Evolutionary conservation across 495 filamentous ascomycete species (phyloP), one percentile per base, ranked within the genome.

Genomic region (Massariosphaeria phaeospora): DNA sequence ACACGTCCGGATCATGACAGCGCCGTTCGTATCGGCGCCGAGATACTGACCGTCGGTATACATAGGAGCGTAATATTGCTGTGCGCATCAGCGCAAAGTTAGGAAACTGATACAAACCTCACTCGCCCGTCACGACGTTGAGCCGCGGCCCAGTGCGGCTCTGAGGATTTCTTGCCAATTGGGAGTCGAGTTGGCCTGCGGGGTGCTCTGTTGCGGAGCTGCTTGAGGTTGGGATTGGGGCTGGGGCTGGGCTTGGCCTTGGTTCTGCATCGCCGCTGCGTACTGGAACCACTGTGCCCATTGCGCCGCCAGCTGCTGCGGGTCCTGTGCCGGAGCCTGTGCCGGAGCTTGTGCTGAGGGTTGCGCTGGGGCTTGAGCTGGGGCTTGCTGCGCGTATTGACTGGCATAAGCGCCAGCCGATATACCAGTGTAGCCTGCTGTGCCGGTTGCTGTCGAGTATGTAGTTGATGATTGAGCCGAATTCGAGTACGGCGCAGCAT

Each of bases 351-450:
- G 26, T 31, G 36, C 38, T 30, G 36, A 17, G 29, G 21, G 26
- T 36, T 18, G 9, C 30, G 41, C 27, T 40, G 29, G 23, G 20
- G 20, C 11, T 30, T 29, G 12, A 5, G 48, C 20, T 40, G 18
- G 3, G 17, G 35, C 10, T 13, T 7, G 31, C 18, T 53, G 36
- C n/a, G 23, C 21, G 20, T 50, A 44, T 36, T 45, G 45, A 48
- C 54, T 60, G 33, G 35, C 15, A 25, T 53, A 54, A 9, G 55
- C 21, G 3, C 55, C 55, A n/a, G 53, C 44, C 13, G 55, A 48
- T 23, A 52, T 23, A 17, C 48, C 20, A 12, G 35, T 24, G 3
- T 26, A 2, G 26, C 24, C 34, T 7, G 26, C 18, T 10, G 46
- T 40, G 9, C 17, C 10, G 18, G 38, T 8, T 21, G 38, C 38